Evolutionary conservation across 1,284 basidiomycete species (phyloP), one percentile per base, ranked within the genome.

Genomic region (Agaricales sp.): DNA sequence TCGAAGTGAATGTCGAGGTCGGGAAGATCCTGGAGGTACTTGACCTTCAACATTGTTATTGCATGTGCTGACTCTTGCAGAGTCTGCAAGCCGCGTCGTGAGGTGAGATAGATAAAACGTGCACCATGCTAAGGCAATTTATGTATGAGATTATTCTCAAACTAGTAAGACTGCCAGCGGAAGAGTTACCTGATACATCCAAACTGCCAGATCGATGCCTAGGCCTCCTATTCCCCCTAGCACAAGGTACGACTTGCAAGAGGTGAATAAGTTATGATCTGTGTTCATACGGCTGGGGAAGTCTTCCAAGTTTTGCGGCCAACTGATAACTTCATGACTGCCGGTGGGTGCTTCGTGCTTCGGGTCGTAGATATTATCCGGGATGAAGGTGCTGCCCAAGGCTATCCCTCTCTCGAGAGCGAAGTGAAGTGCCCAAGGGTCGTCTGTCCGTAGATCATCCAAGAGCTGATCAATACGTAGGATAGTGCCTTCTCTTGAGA

Each of bases 101-200:
- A 71, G 0, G 70, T 69, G 2, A 70, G 51, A 11, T 67, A 52
- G 13, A 72, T 62, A 25, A 62, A 50, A 2, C 63, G 55, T 4
- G 68, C 69, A 24, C 70, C 70, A 18, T 62, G 55, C 69, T 72
- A 35, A 3, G 46, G 41, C 48, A n/a, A n/a, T n/a, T n/a, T n/a
- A n/a, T n/a, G n/a, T n/a, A n/a, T n/a, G n/a, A n/a, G n/a, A n/a
- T n/a, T n/a, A n/a, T n/a, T n/a, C n/a, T 30, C 26, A 30, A 30
- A 30, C 26, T 6, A 6, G 26, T 30, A 30, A 30, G 6, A 6
- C 14, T 30, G 2, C n/a, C 4, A 23, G 16, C 6, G 39, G 39
- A 24, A 14, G 50, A 47, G 57, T 20, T 48, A 67, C 69, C 58
- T 66, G 50, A 53, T 68, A 69, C 66, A 71, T 65, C 59, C 60